Base-by-base conservation (phyloP, 2,329 filamentous ascomycete species). In the Monilinia aucupariae region DNA sequence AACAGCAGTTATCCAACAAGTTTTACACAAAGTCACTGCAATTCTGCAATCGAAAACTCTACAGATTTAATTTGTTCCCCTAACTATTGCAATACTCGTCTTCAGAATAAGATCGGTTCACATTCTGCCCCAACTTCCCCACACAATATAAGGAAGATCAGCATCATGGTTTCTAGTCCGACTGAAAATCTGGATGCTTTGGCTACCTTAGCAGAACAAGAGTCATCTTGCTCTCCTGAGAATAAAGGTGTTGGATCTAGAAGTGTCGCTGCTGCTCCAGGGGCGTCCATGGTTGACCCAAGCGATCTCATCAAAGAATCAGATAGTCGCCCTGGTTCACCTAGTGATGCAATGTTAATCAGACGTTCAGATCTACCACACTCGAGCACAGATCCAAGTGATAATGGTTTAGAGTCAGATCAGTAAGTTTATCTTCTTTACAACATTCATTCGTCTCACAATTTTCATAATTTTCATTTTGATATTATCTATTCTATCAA, bases 271-370 rank as follows among this genome's bases (percentile, higher is more conserved):
- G 30, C 17, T 34, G 22, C 48, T 30, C 45, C 52, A 43, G 37
- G 52, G 32, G 30, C 39, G 22, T n/a, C n/a, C 13, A 47, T 59
- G 22, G n/a, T 20, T 15, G 50, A 48, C 15, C 22, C 17, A 2
- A 15, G 4, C 25, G 59, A 55, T 43, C 39, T 39, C 4, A 9
- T 22, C n/a, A 45, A 22, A 15, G 39, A 51, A 41, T 20, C 50
- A 41, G 30, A 30, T 49, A 45, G 59, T 55, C 34, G 47, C 12
- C 47, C 72, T 34, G 63, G 67, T 27, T 74, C 73, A 6, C 73
- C 73, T n/a, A 73, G 69, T 51, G 72, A 74, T 63, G 70, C 71
- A 2, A 70, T 74, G 32, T 52, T 74, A 1, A 74, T 74, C 61
- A 73, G 69, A 60, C 67, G 72, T 4, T 61, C 67, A 5, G 61